These are phyloP conservation scores for Xenosphaeropsis pyriputrescens DNA, from an alignment of 2,329 filamentous ascomycete genomes.

Conservation along the genomic window DNA sequence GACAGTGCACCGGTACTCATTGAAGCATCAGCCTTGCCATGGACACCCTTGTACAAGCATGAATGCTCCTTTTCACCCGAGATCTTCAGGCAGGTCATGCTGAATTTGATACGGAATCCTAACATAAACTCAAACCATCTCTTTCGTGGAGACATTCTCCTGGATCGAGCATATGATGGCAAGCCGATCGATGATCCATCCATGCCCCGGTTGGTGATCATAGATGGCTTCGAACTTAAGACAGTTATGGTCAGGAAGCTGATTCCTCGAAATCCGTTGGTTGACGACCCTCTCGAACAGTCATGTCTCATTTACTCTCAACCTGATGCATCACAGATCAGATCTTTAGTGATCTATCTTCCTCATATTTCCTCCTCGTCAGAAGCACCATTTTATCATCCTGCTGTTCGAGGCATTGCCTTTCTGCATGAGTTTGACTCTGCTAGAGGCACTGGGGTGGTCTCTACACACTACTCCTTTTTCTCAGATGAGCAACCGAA, in stretches of 20 bases:
- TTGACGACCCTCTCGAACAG: slow-evolving; percentile 66
- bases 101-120: slow-evolving; percentile 63
- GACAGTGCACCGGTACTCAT: slow-evolving; percentile 20
- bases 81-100: slow-evolving; percentile 52
- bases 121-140: slow-evolving; percentile 69
- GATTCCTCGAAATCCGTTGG: slow-evolving; percentile 65
- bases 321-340: slow-evolving; percentile 12
- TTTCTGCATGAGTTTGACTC: slow-evolving; percentile 56
- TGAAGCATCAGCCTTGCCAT: slow-evolving; percentile 22
- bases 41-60: slow-evolving; percentile 40
- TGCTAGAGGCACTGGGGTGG: slow-evolving; percentile 24
- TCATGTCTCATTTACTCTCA: slow-evolving; percentile 60
- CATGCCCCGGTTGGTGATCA: slow-evolving; percentile 24
- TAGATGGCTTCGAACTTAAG: slow-evolving; percentile 30
- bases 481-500: slow-evolving; percentile 23
- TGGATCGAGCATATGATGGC: slow-evolving; percentile 27
- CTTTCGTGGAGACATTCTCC: slow-evolving; percentile 63
- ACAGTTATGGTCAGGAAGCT: slow-evolving; percentile 61
- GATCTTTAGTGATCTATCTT: slow-evolving; percentile 57
- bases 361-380: slow-evolving; percentile 50
- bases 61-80: slow-evolving; percentile 46
- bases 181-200: slow-evolving; percentile 16
- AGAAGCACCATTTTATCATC: slow-evolving; percentile 79
- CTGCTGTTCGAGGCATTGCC: slow-evolving; percentile 56
- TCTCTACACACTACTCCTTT: slow-evolving; percentile 47